Evolutionary conservation across 164 flowering plant species (phyloP).

Genomic region (Amborella trichopoda): DNA sequence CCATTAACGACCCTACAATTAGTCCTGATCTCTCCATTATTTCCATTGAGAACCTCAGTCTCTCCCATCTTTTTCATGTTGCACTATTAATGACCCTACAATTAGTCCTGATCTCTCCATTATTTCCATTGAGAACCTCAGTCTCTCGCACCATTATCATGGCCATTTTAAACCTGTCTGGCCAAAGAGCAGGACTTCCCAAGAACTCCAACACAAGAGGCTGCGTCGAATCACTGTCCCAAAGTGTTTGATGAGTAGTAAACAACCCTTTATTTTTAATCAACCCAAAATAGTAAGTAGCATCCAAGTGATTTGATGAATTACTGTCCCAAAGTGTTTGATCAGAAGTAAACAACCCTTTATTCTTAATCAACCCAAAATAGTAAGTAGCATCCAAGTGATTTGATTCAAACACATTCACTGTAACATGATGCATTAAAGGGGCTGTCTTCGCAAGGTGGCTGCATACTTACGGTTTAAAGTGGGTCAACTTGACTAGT

Average conservation of each 20-base stretch:
- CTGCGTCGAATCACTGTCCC: too few species aligned
- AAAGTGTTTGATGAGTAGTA: constrained; percentile 14
- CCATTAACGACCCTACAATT: constrained; percentile 4
- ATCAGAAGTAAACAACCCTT: constrained; percentile 14
- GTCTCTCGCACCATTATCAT: constrained; percentile 9
- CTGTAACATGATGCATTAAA: too few species aligned
- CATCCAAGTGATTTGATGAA: constrained; percentile 9
- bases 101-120: constrained; percentile 7
- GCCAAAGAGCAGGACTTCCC: too few species aligned
- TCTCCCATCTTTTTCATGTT: constrained; percentile 8
- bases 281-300: constrained; percentile 6
- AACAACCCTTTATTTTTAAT: constrained; percentile 3
- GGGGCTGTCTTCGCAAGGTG: too few species aligned
- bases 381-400: constrained; percentile 9
- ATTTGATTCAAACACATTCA: constrained; percentile 7
- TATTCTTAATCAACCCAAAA: constrained; percentile 1
- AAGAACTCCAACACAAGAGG: too few species aligned
- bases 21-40: constrained; percentile 5
- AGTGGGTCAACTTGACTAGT: constrained; percentile 1
- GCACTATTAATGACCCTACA: constrained; percentile 4
- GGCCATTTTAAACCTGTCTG: constrained; percentile 2
- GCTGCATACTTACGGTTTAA: too few species aligned
- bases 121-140: constrained; percentile 3
- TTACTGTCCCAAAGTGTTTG: constrained; percentile 12
- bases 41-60: constrained; percentile 4